Percentiles rank a stretch among this genome's conserved stretches.
phyloP scores from a whole-genome alignment of 306 rosid genomes.

The Glycine soja region DNA sequence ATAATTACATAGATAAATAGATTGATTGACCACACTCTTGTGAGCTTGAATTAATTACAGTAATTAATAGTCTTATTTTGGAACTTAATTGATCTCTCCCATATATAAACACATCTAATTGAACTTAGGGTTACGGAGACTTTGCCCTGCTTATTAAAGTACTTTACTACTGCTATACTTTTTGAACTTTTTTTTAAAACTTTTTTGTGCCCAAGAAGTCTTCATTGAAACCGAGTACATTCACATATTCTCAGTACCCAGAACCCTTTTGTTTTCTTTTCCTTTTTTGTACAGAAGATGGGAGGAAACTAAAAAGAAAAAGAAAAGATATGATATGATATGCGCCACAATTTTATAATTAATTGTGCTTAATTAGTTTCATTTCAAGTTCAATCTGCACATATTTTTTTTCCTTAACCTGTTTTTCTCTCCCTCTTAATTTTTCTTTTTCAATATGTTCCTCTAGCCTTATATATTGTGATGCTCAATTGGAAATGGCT shows the following conservation, averaged over 20 bases:
- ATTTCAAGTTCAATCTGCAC: constrained; percentile 12
- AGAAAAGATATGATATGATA: neutral
- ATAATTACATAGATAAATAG: neutral
- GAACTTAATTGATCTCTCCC: constrained; percentile 27
- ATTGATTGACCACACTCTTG: neutral
- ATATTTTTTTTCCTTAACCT: neutral
- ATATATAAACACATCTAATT: neutral
- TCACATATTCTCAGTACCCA: constrained; percentile 44
- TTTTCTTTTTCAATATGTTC: neutral
- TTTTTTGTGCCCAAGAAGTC: constrained; percentile 42
- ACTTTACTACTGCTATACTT: constrained; percentile 16
- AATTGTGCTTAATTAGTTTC: neutral
- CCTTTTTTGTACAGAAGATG: neutral
- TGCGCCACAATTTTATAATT: neutral
- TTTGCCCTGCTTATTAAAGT: constrained; percentile 4
- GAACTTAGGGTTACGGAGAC: constrained; percentile 51
- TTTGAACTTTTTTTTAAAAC: constrained; percentile 38
- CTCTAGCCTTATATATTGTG: neutral
- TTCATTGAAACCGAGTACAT: constrained; percentile 42
- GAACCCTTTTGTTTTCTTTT: neutral
- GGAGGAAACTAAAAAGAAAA: neutral
- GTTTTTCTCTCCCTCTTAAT: neutral
- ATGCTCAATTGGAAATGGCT: constrained; percentile 36
- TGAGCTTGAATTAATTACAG: constrained; percentile 6
- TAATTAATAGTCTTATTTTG: neutral